These are phyloP conservation scores for Penicillium rolfsii DNA, from an alignment of 2,329 filamentous ascomycete genomes.

Conservation along the genomic window DNA sequence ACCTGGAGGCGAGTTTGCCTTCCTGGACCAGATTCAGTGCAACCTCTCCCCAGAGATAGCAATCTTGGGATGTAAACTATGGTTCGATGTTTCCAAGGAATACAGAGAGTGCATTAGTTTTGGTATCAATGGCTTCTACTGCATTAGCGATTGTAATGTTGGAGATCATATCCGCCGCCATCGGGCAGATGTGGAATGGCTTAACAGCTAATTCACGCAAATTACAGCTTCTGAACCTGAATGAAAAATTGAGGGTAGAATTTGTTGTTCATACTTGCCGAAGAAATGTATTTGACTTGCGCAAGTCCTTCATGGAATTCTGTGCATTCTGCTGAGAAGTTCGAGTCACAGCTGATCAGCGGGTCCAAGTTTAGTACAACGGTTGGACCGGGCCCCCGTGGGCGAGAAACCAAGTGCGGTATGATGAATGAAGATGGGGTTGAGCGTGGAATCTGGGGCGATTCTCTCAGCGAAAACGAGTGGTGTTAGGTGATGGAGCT, in stretches of 20 bases:
- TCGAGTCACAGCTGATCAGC: neutral
- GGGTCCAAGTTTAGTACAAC: neutral
- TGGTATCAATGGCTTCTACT: slow-evolving; percentile 58
- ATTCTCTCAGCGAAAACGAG: neutral
- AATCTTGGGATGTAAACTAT: slow-evolving; percentile 55
- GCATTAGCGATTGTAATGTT: slow-evolving; percentile 46
- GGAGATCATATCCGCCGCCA: slow-evolving; percentile 38
- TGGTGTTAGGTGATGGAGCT: neutral
- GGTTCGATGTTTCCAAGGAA: slow-evolving; percentile 51
- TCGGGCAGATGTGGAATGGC: slow-evolving; percentile 41
- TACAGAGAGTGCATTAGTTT: slow-evolving; percentile 45
- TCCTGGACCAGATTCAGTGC: slow-evolving; percentile 47
- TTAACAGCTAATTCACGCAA: slow-evolving; percentile 43
- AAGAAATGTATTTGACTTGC: neutral
- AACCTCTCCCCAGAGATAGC: slow-evolving; percentile 43
- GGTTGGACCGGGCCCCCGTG: too few relatives aligned
- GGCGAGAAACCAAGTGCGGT: neutral
- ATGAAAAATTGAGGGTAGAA: slow-evolving; percentile 32
- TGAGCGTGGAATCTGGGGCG: neutral
- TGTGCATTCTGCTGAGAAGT: neutral
- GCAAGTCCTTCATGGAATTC: neutral
- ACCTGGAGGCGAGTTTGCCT: slow-evolving; percentile 42
- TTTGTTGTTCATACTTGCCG: neutral
- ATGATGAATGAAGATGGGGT: neutral
- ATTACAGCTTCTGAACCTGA: slow-evolving; percentile 37